A percentile compares a stretch with the other conserved stretches of the same genome.
Evolutionary conservation across 2,329 filamentous ascomycete genomes (phyloP).

Genomic region (Xylariaceae sp.): DNA sequence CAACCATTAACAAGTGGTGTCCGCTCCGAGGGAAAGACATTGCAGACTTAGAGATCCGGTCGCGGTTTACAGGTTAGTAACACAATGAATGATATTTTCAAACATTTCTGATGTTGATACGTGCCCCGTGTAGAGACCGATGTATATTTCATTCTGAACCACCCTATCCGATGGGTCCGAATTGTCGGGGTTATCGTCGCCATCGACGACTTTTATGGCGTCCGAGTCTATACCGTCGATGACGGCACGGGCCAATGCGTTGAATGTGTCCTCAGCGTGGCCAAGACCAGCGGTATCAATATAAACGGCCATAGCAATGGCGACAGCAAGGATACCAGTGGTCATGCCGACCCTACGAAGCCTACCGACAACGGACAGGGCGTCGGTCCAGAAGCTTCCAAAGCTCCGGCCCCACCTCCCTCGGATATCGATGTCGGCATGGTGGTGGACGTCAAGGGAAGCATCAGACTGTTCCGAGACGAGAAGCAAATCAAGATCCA

Average conservation of each 20-base stretch:
- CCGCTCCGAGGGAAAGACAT: slow-evolving; percentile 49
- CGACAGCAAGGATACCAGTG: neutral
- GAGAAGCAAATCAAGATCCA: slow-evolving; percentile 48
- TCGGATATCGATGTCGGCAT: slow-evolving; percentile 41
- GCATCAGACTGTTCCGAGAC: slow-evolving; percentile 41
- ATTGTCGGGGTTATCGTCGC: slow-evolving; percentile 65
- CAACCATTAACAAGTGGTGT: slow-evolving; percentile 56
- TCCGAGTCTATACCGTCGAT: slow-evolving; percentile 54
- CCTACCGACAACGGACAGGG: neutral
- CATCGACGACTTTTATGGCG: slow-evolving; percentile 44
- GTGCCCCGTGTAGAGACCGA: slow-evolving; percentile 39
- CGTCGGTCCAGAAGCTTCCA: too few relatives aligned
- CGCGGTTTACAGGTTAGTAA: slow-evolving; percentile 47
- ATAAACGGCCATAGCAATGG: neutral
- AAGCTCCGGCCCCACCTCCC: slow-evolving; percentile 9
- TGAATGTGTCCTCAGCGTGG: slow-evolving; percentile 36
- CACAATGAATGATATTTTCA: neutral
- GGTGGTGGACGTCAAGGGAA: slow-evolving; percentile 54
- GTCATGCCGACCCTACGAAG: neutral
- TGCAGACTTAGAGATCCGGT: slow-evolving; percentile 39
- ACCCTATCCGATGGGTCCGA: slow-evolving; percentile 71
- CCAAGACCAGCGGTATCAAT: slow-evolving; percentile 16
- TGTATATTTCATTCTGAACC: slow-evolving; percentile 64
- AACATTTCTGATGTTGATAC: neutral
- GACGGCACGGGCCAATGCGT: slow-evolving; percentile 59